Conservation (phyloP, 2,329 filamentous ascomycete species). For the Diaporthe ampelina region DNA sequence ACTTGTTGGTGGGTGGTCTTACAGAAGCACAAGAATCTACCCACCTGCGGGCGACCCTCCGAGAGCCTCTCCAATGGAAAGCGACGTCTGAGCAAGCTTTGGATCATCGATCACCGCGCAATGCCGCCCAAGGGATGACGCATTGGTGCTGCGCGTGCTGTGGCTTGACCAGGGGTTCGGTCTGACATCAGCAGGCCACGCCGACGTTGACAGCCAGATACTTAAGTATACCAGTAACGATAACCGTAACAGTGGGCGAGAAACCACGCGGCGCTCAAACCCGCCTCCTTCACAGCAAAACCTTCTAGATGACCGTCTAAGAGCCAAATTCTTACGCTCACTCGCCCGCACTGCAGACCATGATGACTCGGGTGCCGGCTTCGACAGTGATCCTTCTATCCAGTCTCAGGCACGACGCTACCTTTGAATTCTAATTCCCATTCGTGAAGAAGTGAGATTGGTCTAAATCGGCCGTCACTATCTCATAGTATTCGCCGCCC, state of each 20-base stretch:
- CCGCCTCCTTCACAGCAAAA: too few relatives aligned
- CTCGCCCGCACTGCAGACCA: neutral
- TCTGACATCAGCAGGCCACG: conserved; percentile 31
- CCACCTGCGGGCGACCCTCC: neutral
- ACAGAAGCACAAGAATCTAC: neutral
- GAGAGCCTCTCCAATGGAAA: neutral
- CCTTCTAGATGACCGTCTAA: too few relatives aligned
- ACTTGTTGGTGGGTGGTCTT: neutral
- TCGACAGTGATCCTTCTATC: neutral
- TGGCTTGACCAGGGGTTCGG: conserved; percentile 11
- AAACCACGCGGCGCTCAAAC: too few relatives aligned
- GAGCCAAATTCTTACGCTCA: conserved; percentile 3
- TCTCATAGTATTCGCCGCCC: neutral
- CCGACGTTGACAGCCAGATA: neutral
- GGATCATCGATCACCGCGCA: neutral
- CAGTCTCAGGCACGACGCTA: neutral
- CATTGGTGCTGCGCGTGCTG: conserved; percentile 24
- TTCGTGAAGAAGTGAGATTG: neutral
- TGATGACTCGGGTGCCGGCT: conserved; percentile 5
- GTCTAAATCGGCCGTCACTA: neutral
- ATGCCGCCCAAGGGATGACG: conserved; percentile 1
- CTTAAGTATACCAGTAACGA: neutral
- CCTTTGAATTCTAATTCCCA: too few relatives aligned
- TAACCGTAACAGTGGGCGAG: too few relatives aligned
- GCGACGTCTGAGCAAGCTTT: conserved; percentile 1